Evolutionary conservation across 805 yeast genomes (phyloP).

Genomic region (Yarrowia sp.): DNA sequence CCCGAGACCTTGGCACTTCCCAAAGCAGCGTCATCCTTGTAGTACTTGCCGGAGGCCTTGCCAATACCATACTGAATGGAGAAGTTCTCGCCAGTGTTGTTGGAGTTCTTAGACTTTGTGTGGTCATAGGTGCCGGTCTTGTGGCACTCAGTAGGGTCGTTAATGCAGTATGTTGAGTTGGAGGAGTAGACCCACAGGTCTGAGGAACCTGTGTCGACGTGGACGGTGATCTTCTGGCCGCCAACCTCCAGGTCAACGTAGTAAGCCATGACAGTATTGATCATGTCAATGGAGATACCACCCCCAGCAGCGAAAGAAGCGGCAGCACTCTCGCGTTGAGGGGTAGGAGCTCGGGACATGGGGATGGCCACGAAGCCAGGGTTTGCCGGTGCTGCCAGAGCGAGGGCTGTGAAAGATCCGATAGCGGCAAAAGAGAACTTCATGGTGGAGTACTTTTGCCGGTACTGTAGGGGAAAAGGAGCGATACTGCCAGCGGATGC

Average conservation of each 20-base stretch:
- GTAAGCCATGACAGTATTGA: conserved; percentile 30
- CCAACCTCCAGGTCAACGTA: conserved; percentile 46
- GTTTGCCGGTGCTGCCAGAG: conserved; percentile 15
- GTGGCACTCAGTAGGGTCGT: not conserved
- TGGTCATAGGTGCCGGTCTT: not conserved
- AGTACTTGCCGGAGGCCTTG: conserved; percentile 51
- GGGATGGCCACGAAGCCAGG: not conserved
- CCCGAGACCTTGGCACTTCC: conserved; percentile 47
- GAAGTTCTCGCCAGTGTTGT: conserved; percentile 28
- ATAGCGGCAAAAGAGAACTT: conserved; percentile 1
- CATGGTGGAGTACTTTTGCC: not conserved
- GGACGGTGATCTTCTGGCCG: conserved; percentile 43
- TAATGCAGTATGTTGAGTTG: conserved; percentile 43
- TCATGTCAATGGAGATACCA: not conserved
- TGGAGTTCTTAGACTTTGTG: conserved; percentile 28
- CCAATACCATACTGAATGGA: conserved; percentile 39
- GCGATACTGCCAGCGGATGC: not conserved
- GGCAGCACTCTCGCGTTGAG: not conserved
- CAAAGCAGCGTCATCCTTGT: conserved; percentile 53
- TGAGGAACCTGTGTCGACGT: conserved; percentile 71
- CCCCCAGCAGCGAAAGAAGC: conserved; percentile 3
- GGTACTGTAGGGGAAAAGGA: not conserved
- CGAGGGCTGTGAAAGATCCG: not conserved
- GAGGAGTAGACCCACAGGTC: conserved; percentile 61
- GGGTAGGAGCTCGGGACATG: not conserved